phyloP scores from a whole-genome alignment of 2,329 filamentous ascomycete species.

The Cladophialophora immunda region DNA sequence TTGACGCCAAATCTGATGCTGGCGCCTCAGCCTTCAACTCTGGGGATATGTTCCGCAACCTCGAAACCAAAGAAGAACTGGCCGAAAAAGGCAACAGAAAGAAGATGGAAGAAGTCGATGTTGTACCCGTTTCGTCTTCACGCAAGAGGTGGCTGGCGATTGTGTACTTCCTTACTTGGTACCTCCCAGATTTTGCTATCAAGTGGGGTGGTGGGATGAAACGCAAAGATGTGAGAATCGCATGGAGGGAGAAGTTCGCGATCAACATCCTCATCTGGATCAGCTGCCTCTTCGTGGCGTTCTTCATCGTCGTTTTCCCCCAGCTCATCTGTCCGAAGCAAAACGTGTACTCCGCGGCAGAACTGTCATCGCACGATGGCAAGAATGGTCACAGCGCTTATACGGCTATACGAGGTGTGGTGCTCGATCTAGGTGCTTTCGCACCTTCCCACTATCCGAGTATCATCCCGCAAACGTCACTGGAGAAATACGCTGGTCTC shows the following conservation, averaged over 20 bases:
- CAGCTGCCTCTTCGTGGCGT: constrained; percentile 77
- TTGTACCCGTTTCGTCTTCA: constrained; percentile 76
- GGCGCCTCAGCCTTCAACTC: constrained; percentile 88
- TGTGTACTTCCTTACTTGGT: constrained; percentile 85
- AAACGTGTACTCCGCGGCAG: constrained; percentile 80
- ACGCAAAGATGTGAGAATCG: constrained; percentile 88
- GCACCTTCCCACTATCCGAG: constrained; percentile 80
- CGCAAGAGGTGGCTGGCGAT: constrained; percentile 91
- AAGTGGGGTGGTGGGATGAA: constrained; percentile 81
- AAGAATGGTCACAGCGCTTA: constrained; percentile 71
- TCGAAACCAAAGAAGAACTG: constrained; percentile 93
- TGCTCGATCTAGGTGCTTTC: constrained; percentile 82
- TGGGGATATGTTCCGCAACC: constrained; percentile 97
- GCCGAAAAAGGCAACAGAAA: constrained; percentile 94
- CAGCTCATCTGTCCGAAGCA: constrained; percentile 89
- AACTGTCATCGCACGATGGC: constrained; percentile 78
- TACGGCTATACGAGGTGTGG: constrained; percentile 84
- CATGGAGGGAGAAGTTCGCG: constrained; percentile 96
- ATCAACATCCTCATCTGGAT: constrained; percentile 99
- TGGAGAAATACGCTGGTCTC: constrained; percentile 83
- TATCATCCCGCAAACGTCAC: constrained; percentile 65
- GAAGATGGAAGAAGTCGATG: constrained; percentile 88
- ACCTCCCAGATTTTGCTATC: constrained; percentile 84
- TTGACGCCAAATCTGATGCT: constrained; percentile 88
- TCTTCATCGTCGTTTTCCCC: constrained; percentile 92